A percentile compares a stretch with the other conserved stretches of the same genome.
Evolutionary conservation across 179 eudicot species (phyloP).

Genomic region (Amaranthus tricolor): DNA sequence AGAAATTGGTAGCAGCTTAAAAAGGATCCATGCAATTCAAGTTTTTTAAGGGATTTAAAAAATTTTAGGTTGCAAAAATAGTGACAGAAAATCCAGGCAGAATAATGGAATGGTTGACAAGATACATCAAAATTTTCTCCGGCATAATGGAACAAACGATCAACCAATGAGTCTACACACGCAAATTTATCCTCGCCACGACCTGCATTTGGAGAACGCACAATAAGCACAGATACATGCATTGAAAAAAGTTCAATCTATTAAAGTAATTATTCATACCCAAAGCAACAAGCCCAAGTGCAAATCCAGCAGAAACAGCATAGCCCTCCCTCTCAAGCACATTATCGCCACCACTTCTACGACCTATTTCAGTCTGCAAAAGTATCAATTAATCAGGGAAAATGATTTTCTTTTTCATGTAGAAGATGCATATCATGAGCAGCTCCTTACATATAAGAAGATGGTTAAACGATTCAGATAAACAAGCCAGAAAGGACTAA

Average conservation of each 20-base stretch:
- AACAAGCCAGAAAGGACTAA: neutral
- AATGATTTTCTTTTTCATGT: neutral
- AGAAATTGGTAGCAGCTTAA: neutral
- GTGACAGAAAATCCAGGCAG: neutral
- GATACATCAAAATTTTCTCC: constrained; percentile 51
- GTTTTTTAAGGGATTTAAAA: neutral
- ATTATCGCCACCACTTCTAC: constrained; percentile 99
- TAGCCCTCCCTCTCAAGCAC: constrained; percentile 98
- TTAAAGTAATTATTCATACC: constrained; percentile 43
- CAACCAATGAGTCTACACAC: constrained; percentile 72
- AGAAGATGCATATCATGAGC: neutral
- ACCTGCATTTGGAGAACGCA: constrained; percentile 48
- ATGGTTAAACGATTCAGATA: neutral
- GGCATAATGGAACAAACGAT: constrained; percentile 80
- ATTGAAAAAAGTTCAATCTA: neutral
- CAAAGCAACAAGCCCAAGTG: constrained; percentile 88
- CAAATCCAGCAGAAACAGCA: constrained; percentile 96
- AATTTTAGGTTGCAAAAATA: neutral
- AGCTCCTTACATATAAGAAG: neutral
- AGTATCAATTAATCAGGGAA: neutral
- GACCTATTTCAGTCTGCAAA: constrained; percentile 86
- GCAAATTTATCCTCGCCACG: constrained; percentile 82
- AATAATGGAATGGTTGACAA: neutral
- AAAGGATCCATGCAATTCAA: neutral
- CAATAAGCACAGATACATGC: constrained; percentile 22